These are phyloP conservation scores for Talaromyces sp. DNA, from an alignment of 2,329 filamentous ascomycete species.

Conservation along the genomic window DNA sequence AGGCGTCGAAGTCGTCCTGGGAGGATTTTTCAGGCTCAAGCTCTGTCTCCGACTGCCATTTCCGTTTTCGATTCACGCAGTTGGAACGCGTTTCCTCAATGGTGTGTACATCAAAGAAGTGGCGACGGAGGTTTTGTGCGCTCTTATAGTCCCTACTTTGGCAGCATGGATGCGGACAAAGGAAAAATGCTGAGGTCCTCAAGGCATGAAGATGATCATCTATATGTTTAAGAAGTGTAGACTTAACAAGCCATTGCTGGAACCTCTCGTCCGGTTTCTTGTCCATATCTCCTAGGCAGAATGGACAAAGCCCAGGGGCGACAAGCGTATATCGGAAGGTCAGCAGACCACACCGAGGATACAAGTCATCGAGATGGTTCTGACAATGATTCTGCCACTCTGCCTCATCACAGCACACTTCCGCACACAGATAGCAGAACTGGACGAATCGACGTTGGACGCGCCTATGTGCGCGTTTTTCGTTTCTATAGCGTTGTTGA, in stretches of 20 bases:
- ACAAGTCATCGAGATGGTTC: conserved; percentile 4
- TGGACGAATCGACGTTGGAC: conserved; percentile 10
- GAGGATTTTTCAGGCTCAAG: too few species aligned
- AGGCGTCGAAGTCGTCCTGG: too few species aligned
- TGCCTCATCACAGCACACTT: background rate
- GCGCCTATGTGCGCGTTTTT: conserved; percentile 11
- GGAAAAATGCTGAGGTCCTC: background rate
- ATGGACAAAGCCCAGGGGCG: conserved; percentile 7
- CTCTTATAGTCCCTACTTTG: background rate
- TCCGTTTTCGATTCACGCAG: conserved; percentile 11
- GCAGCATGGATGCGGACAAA: conserved; percentile 8
- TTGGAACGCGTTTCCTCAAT: conserved; percentile 13
- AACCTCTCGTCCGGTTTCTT: conserved; percentile 15
- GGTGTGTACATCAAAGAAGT: conserved; percentile 6
- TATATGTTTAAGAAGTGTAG: conserved; percentile 18
- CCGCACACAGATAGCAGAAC: conserved; percentile 18
- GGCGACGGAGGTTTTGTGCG: background rate
- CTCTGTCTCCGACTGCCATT: too few species aligned
- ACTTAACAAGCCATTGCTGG: conserved; percentile 14
- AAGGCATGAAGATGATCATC: conserved; percentile 3
- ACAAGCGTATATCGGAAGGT: conserved; percentile 13
- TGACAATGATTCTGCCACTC: conserved; percentile 6
- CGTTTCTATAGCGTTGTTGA: conserved; percentile 15
- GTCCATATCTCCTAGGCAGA: background rate
- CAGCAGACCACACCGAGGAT: conserved; percentile 9